A percentile compares a stretch with the other conserved stretches of the same genome.
These are phyloP conservation scores for Microdochium trichocladiopsis DNA, from an alignment of 2,329 filamentous ascomycete genomes.

Conservation along the genomic window DNA sequence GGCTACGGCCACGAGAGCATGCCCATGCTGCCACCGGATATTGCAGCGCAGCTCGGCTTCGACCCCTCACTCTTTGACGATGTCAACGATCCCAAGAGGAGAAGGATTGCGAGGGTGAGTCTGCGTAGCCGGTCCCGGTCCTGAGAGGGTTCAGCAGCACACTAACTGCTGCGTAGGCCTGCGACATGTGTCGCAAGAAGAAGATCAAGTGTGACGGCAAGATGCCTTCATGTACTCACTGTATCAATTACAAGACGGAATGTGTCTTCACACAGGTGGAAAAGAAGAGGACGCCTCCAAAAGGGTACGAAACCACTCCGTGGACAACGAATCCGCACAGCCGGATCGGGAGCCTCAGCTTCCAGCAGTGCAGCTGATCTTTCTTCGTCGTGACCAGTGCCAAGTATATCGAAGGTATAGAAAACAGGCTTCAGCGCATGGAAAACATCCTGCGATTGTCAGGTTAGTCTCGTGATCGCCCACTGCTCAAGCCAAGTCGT, in stretches of 20 bases:
- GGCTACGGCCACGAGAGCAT: conserved; percentile 54
- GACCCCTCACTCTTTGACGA: conserved; percentile 55
- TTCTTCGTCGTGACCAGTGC: conserved; percentile 46
- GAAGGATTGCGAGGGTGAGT: conserved; percentile 79
- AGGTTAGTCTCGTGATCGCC: conserved; percentile 33
- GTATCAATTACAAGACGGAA: conserved; percentile 95
- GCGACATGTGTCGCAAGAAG: conserved; percentile 94
- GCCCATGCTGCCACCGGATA: conserved; percentile 48
- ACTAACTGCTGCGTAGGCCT: conserved; percentile 51
- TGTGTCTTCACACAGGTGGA: conserved; percentile 97
- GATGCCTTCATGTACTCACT: conserved; percentile 90
- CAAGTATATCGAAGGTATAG: conserved; percentile 95
- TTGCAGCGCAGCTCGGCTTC: conserved; percentile 53
- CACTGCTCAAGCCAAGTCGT: too few relatives aligned
- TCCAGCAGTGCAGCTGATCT: conserved; percentile 1
- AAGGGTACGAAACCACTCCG: conserved; percentile 65
- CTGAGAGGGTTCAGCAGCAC: not conserved
- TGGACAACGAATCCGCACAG: too few relatives aligned
- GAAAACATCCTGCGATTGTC: conserved; percentile 84
- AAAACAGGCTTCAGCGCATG: conserved; percentile 94
- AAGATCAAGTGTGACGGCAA: conserved; percentile 99
- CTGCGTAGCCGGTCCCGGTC: not conserved
- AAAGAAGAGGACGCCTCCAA: conserved; percentile 96
- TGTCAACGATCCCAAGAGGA: conserved; percentile 75
- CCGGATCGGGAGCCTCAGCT: too few relatives aligned